Percentiles rank a stretch among this genome's conserved stretches.
Conservation (phyloP, 2,329 filamentous ascomycete genomes). For the Mycosphaerella arachidis region DNA sequence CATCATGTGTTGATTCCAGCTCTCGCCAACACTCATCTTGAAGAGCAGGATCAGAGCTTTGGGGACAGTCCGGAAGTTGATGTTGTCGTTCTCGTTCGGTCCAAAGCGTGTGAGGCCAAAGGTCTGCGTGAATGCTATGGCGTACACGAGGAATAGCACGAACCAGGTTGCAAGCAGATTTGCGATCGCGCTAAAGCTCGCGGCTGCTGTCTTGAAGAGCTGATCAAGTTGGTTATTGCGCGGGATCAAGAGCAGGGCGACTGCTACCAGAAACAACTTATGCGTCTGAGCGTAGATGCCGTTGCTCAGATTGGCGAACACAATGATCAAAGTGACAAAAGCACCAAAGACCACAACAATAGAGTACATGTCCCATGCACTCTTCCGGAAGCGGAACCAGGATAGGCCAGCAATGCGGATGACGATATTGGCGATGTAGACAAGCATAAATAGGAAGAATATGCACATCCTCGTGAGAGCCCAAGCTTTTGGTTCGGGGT, state of each 20-base stretch:
- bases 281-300: slow-evolving; percentile 73
- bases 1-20: slow-evolving; percentile 96
- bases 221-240: slow-evolving; percentile 96
- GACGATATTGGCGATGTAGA: slow-evolving; percentile 77
- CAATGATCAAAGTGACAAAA: slow-evolving; percentile 74
- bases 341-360: slow-evolving; percentile 74
- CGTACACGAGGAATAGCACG: slow-evolving; percentile 91
- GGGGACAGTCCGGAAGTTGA: slow-evolving; percentile 91
- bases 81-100: slow-evolving; percentile 63
- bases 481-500: slow-evolving; percentile 69
- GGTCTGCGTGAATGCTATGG: slow-evolving; percentile 91
- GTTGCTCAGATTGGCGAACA: slow-evolving; percentile 55
- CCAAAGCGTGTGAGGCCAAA: slow-evolving; percentile 93
- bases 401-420: slow-evolving; percentile 84
- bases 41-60: slow-evolving; percentile 92
- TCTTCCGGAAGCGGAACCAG: slow-evolving; percentile 85
- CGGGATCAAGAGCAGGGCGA: slow-evolving; percentile 85
- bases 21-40: slow-evolving; percentile 87
- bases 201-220: slow-evolving; percentile 96
- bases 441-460: slow-evolving; percentile 69
- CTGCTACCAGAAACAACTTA: slow-evolving; percentile 88
- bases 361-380: slow-evolving; percentile 93
- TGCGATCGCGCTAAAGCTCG: slow-evolving; percentile 81
- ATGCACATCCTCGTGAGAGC: slow-evolving; percentile 58
- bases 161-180: slow-evolving; percentile 96